A percentile compares a stretch with the other conserved stretches of the same genome.
These are phyloP conservation scores for Lactarius psammicola DNA, from an alignment of 768 basidiomycete species.

Conservation along the genomic window DNA sequence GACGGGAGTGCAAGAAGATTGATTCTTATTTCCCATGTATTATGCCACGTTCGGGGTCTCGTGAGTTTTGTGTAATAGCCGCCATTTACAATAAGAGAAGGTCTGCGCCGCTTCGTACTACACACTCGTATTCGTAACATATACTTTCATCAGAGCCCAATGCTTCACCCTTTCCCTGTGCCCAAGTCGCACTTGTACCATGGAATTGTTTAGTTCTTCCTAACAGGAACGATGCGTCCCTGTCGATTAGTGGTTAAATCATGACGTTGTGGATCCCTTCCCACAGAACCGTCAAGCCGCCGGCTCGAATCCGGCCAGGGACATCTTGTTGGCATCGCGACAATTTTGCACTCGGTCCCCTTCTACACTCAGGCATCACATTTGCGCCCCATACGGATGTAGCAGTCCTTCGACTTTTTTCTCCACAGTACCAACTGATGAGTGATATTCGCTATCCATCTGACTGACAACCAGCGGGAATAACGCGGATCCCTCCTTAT, in stretches of 20 bases:
- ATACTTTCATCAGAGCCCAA: too few species aligned
- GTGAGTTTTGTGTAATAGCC: neutral
- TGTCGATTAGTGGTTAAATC: conserved; percentile 29
- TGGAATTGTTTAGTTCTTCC: neutral
- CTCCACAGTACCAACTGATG: neutral
- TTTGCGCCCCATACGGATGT: neutral
- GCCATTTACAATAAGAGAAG: neutral
- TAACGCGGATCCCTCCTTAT: neutral
- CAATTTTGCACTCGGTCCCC: neutral
- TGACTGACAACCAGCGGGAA: neutral
- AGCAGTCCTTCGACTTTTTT: neutral
- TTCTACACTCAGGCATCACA: too few species aligned
- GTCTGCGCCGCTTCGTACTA: neutral
- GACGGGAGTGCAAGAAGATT: neutral
- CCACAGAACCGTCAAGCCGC: conserved; percentile 24
- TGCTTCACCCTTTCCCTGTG: neutral
- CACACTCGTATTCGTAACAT: too few species aligned
- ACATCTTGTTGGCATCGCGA: conserved; percentile 1
- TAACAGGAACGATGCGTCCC: neutral
- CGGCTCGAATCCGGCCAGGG: conserved; percentile 27
- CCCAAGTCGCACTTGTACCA: neutral
- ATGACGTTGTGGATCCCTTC: conserved; percentile 27
- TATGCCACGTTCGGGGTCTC: neutral
- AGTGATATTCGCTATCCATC: neutral
- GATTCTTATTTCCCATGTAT: neutral